phyloP scores from a whole-genome alignment of 345 rosid genomes.

The Salix arbutifolia region DNA sequence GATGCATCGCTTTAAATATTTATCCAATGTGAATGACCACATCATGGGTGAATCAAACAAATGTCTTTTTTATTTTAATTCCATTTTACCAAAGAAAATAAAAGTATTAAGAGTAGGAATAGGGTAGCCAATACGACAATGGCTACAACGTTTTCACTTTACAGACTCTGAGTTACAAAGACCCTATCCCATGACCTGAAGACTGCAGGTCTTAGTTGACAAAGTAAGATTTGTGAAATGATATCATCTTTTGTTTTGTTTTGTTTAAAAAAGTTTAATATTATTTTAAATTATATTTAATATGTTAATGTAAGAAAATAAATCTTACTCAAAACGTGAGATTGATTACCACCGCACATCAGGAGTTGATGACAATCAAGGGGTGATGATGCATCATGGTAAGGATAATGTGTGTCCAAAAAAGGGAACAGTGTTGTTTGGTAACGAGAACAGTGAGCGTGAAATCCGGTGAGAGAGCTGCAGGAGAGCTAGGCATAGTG shows the following conservation, averaged over 20 bases:
- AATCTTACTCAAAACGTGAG: too few species aligned
- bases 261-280: too few species aligned
- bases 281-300: too few species aligned
- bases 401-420: not conserved
- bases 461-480: constrained; percentile 43
- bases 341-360: not conserved
- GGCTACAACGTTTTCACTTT: not conserved
- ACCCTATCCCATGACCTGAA: not conserved
- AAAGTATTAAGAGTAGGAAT: not conserved
- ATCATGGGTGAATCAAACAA: not conserved
- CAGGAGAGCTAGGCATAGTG: not conserved
- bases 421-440: constrained; percentile 16
- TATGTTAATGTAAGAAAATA: too few species aligned
- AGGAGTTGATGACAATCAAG: not conserved
- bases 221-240: too few species aligned
- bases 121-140: not conserved
- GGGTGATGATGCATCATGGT: not conserved
- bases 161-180: not conserved
- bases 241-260: too few species aligned
- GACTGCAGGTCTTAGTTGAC: not conserved
- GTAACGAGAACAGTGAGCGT: constrained; percentile 41
- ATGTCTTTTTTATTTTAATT: not conserved
- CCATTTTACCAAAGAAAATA: not conserved
- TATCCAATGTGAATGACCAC: not conserved
- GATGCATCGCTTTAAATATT: not conserved